Evolutionary conservation across 176 grass and related monocot species (phyloP), one percentile per base, ranked within the genome.

Genomic region (Pharus latifolius): DNA sequence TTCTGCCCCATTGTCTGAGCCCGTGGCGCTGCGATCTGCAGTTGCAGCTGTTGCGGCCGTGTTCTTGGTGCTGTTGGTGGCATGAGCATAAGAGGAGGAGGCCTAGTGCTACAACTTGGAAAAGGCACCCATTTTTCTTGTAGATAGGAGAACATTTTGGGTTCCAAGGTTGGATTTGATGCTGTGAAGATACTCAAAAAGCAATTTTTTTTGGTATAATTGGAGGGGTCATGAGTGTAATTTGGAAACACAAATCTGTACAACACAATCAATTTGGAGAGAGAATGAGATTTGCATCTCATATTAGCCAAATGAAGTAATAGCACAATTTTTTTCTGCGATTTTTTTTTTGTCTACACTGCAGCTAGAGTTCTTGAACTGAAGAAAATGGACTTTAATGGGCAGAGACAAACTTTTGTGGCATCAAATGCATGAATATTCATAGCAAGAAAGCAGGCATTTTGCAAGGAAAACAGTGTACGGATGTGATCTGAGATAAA

Each of bases 131-230:
- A 26, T 3, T 69, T 43, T 76, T 25, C 13, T 22, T 63, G 64
- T 58, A 79, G 68, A 79, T 74, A 84, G 27, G 23, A n/a, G n/a
- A n/a, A 12, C 26, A 19, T 35, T 79, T 53, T 60, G 51, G 25
- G 32, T 30, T 32, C 31, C 51, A 78, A 49, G 40, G 10, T 58
- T 50, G 41, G 15, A 53, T 11, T 30, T 70, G 25, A 5, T 72
- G 16, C 20, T 58, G 18, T 38, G 23, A 55, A 57, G 28, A 80
- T 26, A 53, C 22, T 17, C 1, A 25, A 56, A 10, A 5, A 41
- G 3, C 8, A 16, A 0, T 63, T 64, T 30, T n/a, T 10, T 26
- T 2, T 72, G 5, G 1, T 0, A 19, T 38, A 10, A 7, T 0
- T 28, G 23, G 30, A 45, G 11, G 3, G 9, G 31, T 9, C 24